Evolutionary conservation across 805 yeast genomes (phyloP).

Genomic region (Cyberlindnera japonica): DNA sequence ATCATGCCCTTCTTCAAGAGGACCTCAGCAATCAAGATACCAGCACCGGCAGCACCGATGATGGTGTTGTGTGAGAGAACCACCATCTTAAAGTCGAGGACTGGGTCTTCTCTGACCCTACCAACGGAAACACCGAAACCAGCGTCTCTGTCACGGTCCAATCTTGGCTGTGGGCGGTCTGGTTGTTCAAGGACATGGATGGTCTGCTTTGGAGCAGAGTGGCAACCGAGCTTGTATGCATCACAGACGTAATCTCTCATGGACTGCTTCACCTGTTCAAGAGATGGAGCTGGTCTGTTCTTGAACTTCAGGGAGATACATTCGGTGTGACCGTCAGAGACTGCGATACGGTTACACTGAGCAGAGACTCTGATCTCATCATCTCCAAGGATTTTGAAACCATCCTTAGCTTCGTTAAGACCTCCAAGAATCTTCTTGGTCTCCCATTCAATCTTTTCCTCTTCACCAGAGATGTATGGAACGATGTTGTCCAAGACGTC

Average conservation of each 20-base stretch:
- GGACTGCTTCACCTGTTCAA: constrained; percentile 71
- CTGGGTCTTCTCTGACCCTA: constrained; percentile 88
- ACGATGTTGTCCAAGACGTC: constrained; percentile 92
- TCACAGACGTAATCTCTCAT: constrained; percentile 77
- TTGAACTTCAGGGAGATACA: constrained; percentile 85
- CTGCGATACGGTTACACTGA: constrained; percentile 95
- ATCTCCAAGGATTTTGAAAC: constrained; percentile 55
- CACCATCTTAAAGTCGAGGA: constrained; percentile 92
- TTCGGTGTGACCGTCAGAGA: constrained; percentile 96
- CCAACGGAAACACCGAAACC: constrained; percentile 97
- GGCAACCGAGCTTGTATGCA: constrained; percentile 74
- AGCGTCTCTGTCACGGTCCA: constrained; percentile 91
- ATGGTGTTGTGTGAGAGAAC: constrained; percentile 96
- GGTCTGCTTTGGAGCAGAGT: constrained; percentile 89
- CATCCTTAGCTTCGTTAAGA: constrained; percentile 46
- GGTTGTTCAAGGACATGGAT: constrained; percentile 87
- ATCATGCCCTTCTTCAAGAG: constrained; percentile 72
- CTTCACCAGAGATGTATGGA: constrained; percentile 95
- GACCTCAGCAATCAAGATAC: constrained; percentile 91
- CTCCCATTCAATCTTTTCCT: constrained; percentile 98
- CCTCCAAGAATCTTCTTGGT: constrained; percentile 88
- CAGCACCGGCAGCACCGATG: constrained; percentile 99
- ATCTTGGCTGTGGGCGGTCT: constrained; percentile 96
- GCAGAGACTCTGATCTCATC: constrained; percentile 86
- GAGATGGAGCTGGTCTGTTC: constrained; percentile 77